phyloP scores from a whole-genome alignment of 2,329 filamentous ascomycete species.

The Cercospora zeae-maydis region DNA sequence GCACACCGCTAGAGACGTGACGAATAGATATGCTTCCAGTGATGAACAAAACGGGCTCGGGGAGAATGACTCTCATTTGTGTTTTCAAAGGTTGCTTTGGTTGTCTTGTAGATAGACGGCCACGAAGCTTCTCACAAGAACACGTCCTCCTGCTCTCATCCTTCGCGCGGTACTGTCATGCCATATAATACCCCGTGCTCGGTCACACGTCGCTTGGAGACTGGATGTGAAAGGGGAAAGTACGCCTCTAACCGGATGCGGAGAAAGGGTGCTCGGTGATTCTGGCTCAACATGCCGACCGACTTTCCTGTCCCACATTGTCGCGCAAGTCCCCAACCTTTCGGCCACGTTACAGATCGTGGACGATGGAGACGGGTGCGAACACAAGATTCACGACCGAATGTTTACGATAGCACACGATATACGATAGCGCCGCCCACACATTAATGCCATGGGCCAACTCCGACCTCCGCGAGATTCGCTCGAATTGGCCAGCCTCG shows the following conservation, averaged over 20 bases:
- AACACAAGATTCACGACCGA: background rate
- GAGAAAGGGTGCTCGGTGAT: too few species aligned
- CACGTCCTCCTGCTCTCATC: background rate
- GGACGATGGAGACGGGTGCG: conserved; percentile 4
- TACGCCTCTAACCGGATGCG: background rate
- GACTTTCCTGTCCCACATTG: too few species aligned
- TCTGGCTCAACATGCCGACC: too few species aligned
- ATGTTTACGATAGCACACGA: conserved; percentile 7
- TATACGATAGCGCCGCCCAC: background rate
- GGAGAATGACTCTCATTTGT: conserved; percentile 27
- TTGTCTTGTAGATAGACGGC: conserved; percentile 21
- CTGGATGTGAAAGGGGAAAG: background rate
- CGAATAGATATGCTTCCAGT: conserved; percentile 15
- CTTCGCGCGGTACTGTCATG: background rate
- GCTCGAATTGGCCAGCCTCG: conserved; percentile 90
- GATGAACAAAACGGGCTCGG: conserved; percentile 17
- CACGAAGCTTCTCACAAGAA: conserved; percentile 19
- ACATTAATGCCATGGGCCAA: conserved; percentile 11
- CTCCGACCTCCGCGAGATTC: conserved; percentile 68
- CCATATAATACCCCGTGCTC: background rate
- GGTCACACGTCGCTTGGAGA: background rate
- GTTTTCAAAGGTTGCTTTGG: conserved; percentile 21
- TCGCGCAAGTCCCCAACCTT: background rate
- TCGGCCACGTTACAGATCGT: background rate
- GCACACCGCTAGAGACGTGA: conserved; percentile 21